Evolutionary conservation across 176 grass and related monocot genomes (phyloP).

Genomic region (Triticum aestivum): IWGSC_CS_RefSeq_v2.1 NC_057800.1:456035129-456035628

Average conservation of each 20-base stretch:
- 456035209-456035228: conserved; percentile 1
- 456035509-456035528: not conserved
- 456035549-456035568: conserved; percentile 13
- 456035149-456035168: not conserved
- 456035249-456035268: not conserved
- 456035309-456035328: not conserved
- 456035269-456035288: conserved; percentile 31
- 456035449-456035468: conserved; percentile 42
- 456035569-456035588: conserved; percentile 69
- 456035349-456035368: not conserved
- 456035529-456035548: too few relatives aligned
- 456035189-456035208: conserved; percentile 24
- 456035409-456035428: not conserved
- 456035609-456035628: conserved; percentile 48
- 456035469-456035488: conserved; percentile 65
- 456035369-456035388: not conserved
- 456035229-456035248: not conserved
- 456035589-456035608: conserved; percentile 48
- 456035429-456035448: conserved; percentile 38
- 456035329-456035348: conserved; percentile 15
- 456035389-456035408: conserved; percentile 1
- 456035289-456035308: not conserved
- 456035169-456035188: conserved; percentile 14
- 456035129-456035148: conserved; percentile 19
- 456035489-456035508: not conserved